Evolutionary conservation across 257 asterid species (phyloP).

Genomic region (Hygrophila difformis): DNA sequence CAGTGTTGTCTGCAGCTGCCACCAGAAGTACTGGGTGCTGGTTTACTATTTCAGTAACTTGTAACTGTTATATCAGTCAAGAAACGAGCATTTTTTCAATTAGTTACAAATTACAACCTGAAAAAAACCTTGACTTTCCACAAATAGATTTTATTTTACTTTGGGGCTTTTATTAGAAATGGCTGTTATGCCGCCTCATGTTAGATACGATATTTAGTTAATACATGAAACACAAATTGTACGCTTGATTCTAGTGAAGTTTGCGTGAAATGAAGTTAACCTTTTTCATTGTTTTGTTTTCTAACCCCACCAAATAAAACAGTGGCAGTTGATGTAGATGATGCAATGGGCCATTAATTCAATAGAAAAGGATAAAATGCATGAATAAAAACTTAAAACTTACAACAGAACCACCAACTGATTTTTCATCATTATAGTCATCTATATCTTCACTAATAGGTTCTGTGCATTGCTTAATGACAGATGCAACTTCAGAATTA

Average conservation of each 20-base stretch:
- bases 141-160: slow-evolving; percentile 2
- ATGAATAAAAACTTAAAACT: slow-evolving; percentile 23
- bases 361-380: too few species aligned
- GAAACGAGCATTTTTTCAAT: slow-evolving; percentile 3
- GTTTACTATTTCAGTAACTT: slow-evolving; percentile 33
- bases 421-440: slow-evolving; percentile 33
- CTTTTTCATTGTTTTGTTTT: neutral
- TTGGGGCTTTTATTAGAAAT: slow-evolving; percentile 2
- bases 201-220: neutral
- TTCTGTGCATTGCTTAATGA: slow-evolving; percentile 75
- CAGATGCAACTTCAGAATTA: slow-evolving; percentile 78
- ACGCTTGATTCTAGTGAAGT: slow-evolving; percentile 7
- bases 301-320: too few species aligned
- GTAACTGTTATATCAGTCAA: slow-evolving; percentile 30
- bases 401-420: slow-evolving; percentile 41
- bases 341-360: too few species aligned
- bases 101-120: slow-evolving; percentile 7
- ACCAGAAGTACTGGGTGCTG: slow-evolving; percentile 68
- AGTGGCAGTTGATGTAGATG: too few species aligned
- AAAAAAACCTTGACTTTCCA: slow-evolving; percentile 5
- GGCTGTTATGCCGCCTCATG: slow-evolving; percentile 4
- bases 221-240: neutral
- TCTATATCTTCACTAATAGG: slow-evolving; percentile 48
- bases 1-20: slow-evolving; percentile 78
- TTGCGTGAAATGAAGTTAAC: slow-evolving; percentile 1